Conservation (phyloP, 345 rosid species). For the Syzygium aromaticum region DNA sequence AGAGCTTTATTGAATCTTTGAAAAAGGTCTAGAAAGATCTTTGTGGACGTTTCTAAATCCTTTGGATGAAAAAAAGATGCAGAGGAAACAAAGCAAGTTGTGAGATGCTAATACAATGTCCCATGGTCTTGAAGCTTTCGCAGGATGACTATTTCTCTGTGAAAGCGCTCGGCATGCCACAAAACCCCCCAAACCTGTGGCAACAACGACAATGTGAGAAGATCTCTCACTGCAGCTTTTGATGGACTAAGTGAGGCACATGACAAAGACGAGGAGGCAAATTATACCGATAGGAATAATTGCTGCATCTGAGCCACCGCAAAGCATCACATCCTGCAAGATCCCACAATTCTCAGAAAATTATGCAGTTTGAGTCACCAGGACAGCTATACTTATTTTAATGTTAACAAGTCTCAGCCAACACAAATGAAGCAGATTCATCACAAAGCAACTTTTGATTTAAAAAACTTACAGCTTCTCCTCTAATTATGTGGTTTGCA, state of each 20-base stretch:
- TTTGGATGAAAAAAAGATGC: not conserved
- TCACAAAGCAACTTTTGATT: not conserved
- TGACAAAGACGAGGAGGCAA: not conserved
- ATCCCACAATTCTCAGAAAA: not conserved
- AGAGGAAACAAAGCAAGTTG: not conserved
- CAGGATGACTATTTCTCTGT: slow-evolving; percentile 39
- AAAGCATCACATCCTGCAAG: slow-evolving; percentile 46
- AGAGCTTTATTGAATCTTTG: not conserved
- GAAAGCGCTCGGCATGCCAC: slow-evolving; percentile 46
- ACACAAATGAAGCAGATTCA: not conserved
- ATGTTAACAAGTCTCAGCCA: not conserved
- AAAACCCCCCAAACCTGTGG: slow-evolving; percentile 48
- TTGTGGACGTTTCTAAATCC: not conserved
- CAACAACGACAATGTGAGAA: not conserved
- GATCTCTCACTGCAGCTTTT: not conserved
- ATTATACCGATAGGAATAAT: slow-evolving; percentile 39
- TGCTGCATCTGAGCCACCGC: slow-evolving; percentile 54
- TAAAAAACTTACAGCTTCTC: slow-evolving; percentile 40
- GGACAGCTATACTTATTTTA: not conserved
- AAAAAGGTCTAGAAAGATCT: not conserved
- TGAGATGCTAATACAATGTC: slow-evolving; percentile 25
- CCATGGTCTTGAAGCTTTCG: slow-evolving; percentile 63
- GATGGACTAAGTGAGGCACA: not conserved
- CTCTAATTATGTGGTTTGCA: slow-evolving; percentile 47
- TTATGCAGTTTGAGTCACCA: not conserved